A percentile compares a stretch with the other conserved stretches of the same genome.
These are phyloP conservation scores for Trypethelium eluteriae DNA, from an alignment of 495 filamentous ascomycete species.

Conservation along the genomic window DNA sequence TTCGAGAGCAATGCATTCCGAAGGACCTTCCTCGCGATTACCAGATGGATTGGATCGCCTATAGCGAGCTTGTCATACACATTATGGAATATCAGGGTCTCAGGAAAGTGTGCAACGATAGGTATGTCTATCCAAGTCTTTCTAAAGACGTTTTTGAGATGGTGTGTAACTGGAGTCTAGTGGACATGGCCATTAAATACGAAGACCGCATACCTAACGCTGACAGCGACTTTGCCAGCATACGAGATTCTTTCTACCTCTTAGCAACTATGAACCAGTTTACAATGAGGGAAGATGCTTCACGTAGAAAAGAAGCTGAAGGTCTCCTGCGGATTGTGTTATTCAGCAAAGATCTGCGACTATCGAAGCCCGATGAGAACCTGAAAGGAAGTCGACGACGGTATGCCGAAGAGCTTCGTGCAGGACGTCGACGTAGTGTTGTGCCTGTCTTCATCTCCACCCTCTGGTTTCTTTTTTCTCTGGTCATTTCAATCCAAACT, in stretches of 20 bases:
- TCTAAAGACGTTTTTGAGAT: neutral
- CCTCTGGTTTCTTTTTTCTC: slow-evolving; percentile 36
- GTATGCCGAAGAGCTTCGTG: slow-evolving; percentile 34
- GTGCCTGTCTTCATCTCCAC: slow-evolving; percentile 40
- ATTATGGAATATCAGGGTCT: slow-evolving; percentile 45
- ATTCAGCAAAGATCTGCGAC: slow-evolving; percentile 34
- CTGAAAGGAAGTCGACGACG: slow-evolving; percentile 28
- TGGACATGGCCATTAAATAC: slow-evolving; percentile 40
- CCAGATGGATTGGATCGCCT: slow-evolving; percentile 38
- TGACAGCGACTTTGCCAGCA: slow-evolving; percentile 33
- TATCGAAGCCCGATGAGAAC: slow-evolving; percentile 16
- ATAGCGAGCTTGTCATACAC: slow-evolving; percentile 38
- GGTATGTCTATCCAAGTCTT: slow-evolving; percentile 11
- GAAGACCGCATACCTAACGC: slow-evolving; percentile 21
- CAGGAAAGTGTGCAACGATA: slow-evolving; percentile 41
- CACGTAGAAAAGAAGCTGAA: slow-evolving; percentile 27
- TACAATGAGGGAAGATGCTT: slow-evolving; percentile 26
- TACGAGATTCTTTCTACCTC: slow-evolving; percentile 42
- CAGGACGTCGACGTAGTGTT: slow-evolving; percentile 35
- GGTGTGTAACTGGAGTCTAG: slow-evolving; percentile 9
- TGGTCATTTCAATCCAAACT: slow-evolving; percentile 40
- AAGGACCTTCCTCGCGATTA: slow-evolving; percentile 33
- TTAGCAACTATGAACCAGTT: slow-evolving; percentile 43
- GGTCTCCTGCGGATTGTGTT: slow-evolving; percentile 36
- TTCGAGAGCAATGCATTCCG: slow-evolving; percentile 41